These are phyloP conservation scores for Diplodia intermedia DNA, from an alignment of 2,329 filamentous ascomycete genomes.

Conservation along the genomic window DNA sequence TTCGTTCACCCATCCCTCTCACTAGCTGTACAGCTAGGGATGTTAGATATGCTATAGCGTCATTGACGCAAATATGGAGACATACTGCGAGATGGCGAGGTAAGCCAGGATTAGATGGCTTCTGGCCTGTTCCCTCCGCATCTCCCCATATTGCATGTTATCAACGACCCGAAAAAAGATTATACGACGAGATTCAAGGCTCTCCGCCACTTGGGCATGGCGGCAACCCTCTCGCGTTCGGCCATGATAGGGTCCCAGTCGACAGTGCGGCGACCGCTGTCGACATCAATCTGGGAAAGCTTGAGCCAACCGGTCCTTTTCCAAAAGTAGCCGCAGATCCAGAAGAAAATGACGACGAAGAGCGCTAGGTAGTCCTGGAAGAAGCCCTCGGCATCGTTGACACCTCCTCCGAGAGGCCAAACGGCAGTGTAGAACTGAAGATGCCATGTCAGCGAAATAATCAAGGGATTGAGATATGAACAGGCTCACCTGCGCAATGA, in stretches of 20 bases:
- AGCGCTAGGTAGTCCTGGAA: conserved; percentile 57
- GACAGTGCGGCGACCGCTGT: conserved; percentile 68
- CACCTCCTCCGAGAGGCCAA: conserved; percentile 41
- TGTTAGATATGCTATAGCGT: too few relatives aligned
- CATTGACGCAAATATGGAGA: too few relatives aligned
- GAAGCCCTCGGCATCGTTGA: conserved; percentile 51
- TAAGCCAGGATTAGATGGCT: too few relatives aligned
- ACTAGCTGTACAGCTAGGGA: too few relatives aligned
- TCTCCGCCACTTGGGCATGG: conserved; percentile 60
- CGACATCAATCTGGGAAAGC: conserved; percentile 68
- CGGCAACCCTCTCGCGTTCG: conserved; percentile 58
- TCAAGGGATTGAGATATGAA: neutral
- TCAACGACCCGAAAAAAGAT: neutral
- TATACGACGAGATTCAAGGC: conserved; percentile 40
- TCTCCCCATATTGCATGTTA: neutral
- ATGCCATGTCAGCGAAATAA: conserved; percentile 28
- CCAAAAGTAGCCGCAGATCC: conserved; percentile 63
- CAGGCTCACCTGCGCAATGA: conserved; percentile 51
- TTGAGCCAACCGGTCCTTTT: conserved; percentile 68
- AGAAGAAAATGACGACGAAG: conserved; percentile 57
- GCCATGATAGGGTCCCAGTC: conserved; percentile 70
- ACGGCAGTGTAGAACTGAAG: conserved; percentile 37
- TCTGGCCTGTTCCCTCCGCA: too few relatives aligned
- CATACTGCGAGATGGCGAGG: neutral
- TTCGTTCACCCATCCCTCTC: too few relatives aligned